Percentiles rank a stretch among this genome's conserved stretches.
Conservation (phyloP, 148 eudicot species). For the Camellia granthamiana region DNA sequence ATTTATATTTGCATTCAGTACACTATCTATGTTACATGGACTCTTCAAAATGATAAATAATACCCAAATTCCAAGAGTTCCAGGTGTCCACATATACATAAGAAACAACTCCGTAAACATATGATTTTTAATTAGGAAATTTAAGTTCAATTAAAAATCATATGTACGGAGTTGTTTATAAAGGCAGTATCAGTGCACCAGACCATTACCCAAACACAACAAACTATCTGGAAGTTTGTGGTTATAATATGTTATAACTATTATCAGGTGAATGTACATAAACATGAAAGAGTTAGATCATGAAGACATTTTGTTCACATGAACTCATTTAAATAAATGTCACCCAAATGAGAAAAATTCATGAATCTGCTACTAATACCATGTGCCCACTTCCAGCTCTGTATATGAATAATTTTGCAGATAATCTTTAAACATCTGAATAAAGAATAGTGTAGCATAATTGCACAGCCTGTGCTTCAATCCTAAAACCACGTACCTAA, state of each 20-base stretch:
- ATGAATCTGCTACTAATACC: neutral
- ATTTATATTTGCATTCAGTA: no score
- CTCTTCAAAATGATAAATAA: no score
- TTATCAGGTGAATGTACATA: neutral
- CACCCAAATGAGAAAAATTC: conserved; percentile 6
- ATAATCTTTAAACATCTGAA: conserved; percentile 1
- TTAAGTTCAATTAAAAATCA: neutral
- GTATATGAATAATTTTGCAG: neutral
- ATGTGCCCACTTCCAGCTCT: neutral
- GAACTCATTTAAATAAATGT: neutral
- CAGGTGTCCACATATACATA: no score
- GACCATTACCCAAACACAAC: no score
- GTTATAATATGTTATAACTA: neutral
- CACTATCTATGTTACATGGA: no score
- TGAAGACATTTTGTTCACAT: neutral
- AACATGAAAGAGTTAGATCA: neutral
- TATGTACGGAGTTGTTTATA: neutral
- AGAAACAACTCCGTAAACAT: no score
- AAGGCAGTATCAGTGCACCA: no score
- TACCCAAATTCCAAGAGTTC: no score
- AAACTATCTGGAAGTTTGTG: no score
- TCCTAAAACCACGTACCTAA: conserved; percentile 34
- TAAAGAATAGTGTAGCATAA: neutral
- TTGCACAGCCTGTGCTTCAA: neutral
- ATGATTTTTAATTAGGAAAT: no score